Conservation (phyloP, 345 rosid species). For the Citropsis articulata region DNA sequence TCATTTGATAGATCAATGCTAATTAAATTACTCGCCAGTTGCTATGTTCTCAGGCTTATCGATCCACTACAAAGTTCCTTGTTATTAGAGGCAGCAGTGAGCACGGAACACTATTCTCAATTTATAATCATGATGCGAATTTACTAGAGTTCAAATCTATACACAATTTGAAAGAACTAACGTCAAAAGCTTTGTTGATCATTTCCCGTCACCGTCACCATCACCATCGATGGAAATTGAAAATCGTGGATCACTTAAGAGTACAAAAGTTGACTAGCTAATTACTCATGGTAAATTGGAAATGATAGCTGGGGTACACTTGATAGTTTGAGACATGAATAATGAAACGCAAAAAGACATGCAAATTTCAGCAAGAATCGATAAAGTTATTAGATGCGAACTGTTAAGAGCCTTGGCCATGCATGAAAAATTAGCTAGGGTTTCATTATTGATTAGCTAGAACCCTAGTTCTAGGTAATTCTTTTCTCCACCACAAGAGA, state of each 20-base stretch:
- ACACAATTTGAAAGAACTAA: too few relatives aligned
- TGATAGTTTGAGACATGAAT: neutral
- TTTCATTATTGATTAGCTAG: neutral
- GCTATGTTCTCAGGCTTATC: too few relatives aligned
- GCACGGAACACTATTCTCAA: too few relatives aligned
- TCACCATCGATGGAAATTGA: neutral
- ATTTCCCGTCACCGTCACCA: neutral
- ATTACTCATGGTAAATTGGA: neutral
- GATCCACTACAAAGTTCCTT: too few relatives aligned
- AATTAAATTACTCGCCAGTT: too few relatives aligned
- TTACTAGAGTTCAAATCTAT: too few relatives aligned
- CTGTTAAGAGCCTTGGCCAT: neutral
- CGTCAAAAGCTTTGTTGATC: neutral
- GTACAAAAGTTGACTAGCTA: neutral
- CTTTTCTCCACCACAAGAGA: constrained; percentile 21
- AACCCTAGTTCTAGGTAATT: constrained; percentile 13
- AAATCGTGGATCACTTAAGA: neutral
- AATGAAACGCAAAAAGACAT: constrained; percentile 8
- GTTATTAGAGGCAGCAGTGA: too few relatives aligned
- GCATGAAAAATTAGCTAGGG: constrained; percentile 7
- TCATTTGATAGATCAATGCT: too few relatives aligned
- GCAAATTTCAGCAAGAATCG: constrained; percentile 13
- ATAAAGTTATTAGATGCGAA: neutral
- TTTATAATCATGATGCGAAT: too few relatives aligned
- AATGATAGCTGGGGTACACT: neutral